A percentile compares a stretch with the other conserved stretches of the same genome.
These are phyloP conservation scores for Withania somnifera DNA, from an alignment of 305 asterid genomes.

Conservation along the genomic window DNA sequence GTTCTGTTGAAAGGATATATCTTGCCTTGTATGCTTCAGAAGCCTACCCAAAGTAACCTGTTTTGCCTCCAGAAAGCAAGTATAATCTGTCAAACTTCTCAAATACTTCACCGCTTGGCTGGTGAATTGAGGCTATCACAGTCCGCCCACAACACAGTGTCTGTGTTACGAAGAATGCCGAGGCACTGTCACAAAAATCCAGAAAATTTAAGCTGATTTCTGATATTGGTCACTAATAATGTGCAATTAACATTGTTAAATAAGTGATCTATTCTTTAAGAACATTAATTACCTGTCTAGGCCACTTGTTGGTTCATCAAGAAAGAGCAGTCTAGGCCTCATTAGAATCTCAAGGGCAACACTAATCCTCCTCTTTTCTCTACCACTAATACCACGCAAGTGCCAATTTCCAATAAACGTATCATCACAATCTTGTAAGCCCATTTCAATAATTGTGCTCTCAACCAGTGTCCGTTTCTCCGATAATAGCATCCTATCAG, in stretches of 20 bases:
- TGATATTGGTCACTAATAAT: background rate
- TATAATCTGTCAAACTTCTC: constrained; percentile 81
- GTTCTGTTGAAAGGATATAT: background rate
- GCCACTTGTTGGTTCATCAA: constrained; percentile 95
- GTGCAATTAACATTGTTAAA: background rate
- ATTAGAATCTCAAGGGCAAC: constrained; percentile 75
- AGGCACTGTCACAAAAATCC: constrained; percentile 44
- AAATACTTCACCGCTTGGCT: constrained; percentile 94
- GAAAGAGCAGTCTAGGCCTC: constrained; percentile 86
- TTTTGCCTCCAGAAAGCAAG: constrained; percentile 80
- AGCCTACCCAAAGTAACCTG: constrained; percentile 83
- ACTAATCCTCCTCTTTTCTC: constrained; percentile 84
- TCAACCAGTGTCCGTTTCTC: constrained; percentile 62
- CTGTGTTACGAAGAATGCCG: constrained; percentile 96
- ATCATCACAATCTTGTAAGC: constrained; percentile 88
- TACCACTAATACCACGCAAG: constrained; percentile 81
- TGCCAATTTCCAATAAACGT: constrained; percentile 90
- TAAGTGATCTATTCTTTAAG: background rate
- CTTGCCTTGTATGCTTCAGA: constrained; percentile 81
- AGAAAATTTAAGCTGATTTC: background rate
- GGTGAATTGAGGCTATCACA: constrained; percentile 86
- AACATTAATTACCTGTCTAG: constrained; percentile 47
- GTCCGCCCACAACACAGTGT: constrained; percentile 75
- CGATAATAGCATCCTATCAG: constrained; percentile 59
- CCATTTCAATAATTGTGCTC: constrained; percentile 86